Conservation (phyloP, 495 filamentous ascomycete genomes). For the Lasiosphaeria hispida region DNA sequence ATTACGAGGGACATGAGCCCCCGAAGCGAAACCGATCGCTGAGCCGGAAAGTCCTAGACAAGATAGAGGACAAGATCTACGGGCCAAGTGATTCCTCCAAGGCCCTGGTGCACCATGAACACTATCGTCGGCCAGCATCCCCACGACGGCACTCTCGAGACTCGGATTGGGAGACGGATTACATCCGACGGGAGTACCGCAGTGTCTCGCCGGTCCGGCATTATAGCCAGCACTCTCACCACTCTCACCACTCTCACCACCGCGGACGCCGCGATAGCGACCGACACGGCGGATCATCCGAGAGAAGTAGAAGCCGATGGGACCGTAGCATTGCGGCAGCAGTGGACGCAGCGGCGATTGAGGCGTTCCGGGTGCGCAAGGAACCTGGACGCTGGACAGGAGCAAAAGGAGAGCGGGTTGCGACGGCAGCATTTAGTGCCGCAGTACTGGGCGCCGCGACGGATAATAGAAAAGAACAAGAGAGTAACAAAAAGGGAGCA, state of each 20-base stretch:
- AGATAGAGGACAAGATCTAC: slow-evolving; percentile 19
- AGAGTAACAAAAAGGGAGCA: slow-evolving; percentile 15
- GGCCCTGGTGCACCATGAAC: neutral
- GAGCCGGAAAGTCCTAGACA: slow-evolving; percentile 24
- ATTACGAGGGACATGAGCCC: slow-evolving; percentile 13
- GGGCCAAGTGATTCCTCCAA: slow-evolving; percentile 13
- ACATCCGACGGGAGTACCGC: slow-evolving; percentile 9
- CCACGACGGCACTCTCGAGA: neutral
- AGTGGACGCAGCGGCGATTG: slow-evolving; percentile 40
- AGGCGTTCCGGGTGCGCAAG: slow-evolving; percentile 43
- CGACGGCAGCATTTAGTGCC: slow-evolving; percentile 46
- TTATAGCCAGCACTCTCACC: neutral
- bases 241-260: neutral
- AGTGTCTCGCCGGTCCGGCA: slow-evolving; percentile 13
- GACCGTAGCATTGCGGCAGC: slow-evolving; percentile 27
- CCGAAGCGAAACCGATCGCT: slow-evolving; percentile 25
- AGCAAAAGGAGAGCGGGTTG: slow-evolving; percentile 37
- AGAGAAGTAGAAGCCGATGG: slow-evolving; percentile 6
- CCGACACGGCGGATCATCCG: neutral
- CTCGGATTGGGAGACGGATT: neutral
- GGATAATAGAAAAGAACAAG: slow-evolving; percentile 16
- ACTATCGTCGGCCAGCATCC: neutral
- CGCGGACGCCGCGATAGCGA: neutral
- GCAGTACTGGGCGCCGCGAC: slow-evolving; percentile 37
- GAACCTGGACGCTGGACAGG: slow-evolving; percentile 42